Evolutionary conservation across 2,329 filamentous ascomycete genomes (phyloP), one percentile per base, ranked within the genome.

Genomic region (Exophiala phaeomuriformis): DNA sequence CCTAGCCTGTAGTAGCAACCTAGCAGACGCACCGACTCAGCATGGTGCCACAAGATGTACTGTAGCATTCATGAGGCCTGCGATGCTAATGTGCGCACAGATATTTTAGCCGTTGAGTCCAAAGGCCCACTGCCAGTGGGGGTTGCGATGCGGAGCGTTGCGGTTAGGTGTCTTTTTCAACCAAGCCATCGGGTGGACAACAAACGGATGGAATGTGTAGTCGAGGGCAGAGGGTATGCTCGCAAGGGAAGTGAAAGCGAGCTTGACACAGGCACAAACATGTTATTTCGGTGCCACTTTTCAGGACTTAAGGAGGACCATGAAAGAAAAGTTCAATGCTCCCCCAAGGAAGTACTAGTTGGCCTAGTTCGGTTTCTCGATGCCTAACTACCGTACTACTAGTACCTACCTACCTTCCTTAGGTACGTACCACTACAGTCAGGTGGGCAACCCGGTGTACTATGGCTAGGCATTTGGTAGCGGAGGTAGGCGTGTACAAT

Each of bases 121-220:
- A 28, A 6, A 6, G 39, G 39, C 19, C 39, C 39, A 28, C 39
- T 41, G 39, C 19, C 19, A 19, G 19, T 19, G 12, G 19, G 39
- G n/a, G 39, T 5, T 41, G 4, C 4, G 28, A 41, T 41, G 39
- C 12, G 7, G 19, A 27, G 39, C 39, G 39, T 19, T 19, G 19
- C 19, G 19, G 3, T 41, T 41, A 41, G 19, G 19, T 19, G 19
- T 19, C 19, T 28, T 9, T 28, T 6, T 10, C 7, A 28, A 41
- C 39, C 6, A 27, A 27, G 39, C 27, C 39, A 41, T 41, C 39
- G 12, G 39, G 19, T 41, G 39, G 39, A 41, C 39, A 27, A 6
- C 28, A 41, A 41, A 41, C 39, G 39, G 39, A 41, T 41, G 39
- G 39, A 41, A 41, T 41, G 39, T 41, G 28, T 41, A 41, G 39